Evolutionary conservation across 2,329 filamentous ascomycete species (phyloP).

Genomic region (Clarireedia paspali): DNA sequence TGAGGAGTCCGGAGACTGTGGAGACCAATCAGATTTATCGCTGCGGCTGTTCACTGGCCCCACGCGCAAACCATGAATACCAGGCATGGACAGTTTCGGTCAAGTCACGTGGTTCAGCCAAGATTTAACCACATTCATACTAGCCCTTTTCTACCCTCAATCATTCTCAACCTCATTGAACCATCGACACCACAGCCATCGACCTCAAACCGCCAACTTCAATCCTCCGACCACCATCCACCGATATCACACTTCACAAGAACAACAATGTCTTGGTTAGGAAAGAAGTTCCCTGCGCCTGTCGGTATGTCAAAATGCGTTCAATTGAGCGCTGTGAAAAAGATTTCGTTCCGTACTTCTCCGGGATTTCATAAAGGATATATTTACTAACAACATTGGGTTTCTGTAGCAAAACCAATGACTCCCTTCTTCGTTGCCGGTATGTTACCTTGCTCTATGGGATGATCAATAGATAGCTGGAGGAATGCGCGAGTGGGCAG

Average conservation of each 20-base stretch:
- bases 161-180: background rate
- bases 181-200: background rate
- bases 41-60: background rate
- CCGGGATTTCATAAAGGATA: background rate
- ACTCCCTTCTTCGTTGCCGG: slow-evolving; percentile 90
- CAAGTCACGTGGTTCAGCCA: background rate
- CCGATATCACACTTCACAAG: slow-evolving; percentile 26
- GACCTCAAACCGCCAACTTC: slow-evolving; percentile 10
- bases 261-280: slow-evolving; percentile 67
- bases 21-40: background rate
- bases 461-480: background rate
- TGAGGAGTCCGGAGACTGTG: background rate
- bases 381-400: background rate
- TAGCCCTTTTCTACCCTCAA: background rate
- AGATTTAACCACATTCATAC: background rate
- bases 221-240: slow-evolving; percentile 24
- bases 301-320: slow-evolving; percentile 56
- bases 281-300: slow-evolving; percentile 77
- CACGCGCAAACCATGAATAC: background rate
- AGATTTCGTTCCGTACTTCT: slow-evolving; percentile 7
- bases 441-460: slow-evolving; percentile 43
- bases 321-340: slow-evolving; percentile 7
- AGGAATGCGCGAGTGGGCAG: too few species aligned
- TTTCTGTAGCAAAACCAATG: slow-evolving; percentile 70
- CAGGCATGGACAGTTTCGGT: rapidly evolving